Conservation (phyloP, 805 yeast species). For the Ogataea paraovalis region DNA sequence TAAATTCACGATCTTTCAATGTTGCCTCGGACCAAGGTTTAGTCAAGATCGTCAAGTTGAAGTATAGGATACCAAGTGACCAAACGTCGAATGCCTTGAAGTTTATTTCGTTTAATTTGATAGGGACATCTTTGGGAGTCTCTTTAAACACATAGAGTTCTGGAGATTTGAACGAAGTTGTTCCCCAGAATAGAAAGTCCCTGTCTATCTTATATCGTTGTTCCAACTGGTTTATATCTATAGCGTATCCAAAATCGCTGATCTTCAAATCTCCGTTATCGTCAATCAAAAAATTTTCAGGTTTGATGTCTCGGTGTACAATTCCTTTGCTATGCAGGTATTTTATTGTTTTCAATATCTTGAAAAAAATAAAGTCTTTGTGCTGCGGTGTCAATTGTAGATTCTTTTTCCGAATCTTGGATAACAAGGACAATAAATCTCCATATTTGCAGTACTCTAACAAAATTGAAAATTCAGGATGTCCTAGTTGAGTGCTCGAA, state of each 20-base stretch:
- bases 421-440: constrained; percentile 43
- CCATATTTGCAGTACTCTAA: constrained; percentile 43
- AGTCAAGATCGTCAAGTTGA: constrained; percentile 39
- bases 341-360: constrained; percentile 49
- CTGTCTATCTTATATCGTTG: constrained; percentile 15
- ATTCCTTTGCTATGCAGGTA: constrained; percentile 40
- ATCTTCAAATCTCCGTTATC: constrained; percentile 40
- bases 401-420: constrained; percentile 35
- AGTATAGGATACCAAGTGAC: constrained; percentile 49
- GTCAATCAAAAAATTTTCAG: constrained; percentile 50
- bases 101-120: constrained; percentile 10
- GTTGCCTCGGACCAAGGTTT: constrained; percentile 47
- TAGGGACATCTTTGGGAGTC: constrained; percentile 8
- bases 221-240: constrained; percentile 29
- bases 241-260: constrained; percentile 49
- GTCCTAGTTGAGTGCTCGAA: background rate
- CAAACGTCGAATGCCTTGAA: constrained; percentile 44
- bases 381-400: constrained; percentile 31
- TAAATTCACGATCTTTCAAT: constrained; percentile 22
- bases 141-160: constrained; percentile 33
- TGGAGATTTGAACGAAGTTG: constrained; percentile 53
- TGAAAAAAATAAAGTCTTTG: constrained; percentile 44
- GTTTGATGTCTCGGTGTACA: constrained; percentile 51
- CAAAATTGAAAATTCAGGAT: constrained; percentile 31
- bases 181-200: constrained; percentile 38